phyloP scores from a whole-genome alignment of 768 basidiomycete genomes.

The Rhizopogon vinicolor region DNA sequence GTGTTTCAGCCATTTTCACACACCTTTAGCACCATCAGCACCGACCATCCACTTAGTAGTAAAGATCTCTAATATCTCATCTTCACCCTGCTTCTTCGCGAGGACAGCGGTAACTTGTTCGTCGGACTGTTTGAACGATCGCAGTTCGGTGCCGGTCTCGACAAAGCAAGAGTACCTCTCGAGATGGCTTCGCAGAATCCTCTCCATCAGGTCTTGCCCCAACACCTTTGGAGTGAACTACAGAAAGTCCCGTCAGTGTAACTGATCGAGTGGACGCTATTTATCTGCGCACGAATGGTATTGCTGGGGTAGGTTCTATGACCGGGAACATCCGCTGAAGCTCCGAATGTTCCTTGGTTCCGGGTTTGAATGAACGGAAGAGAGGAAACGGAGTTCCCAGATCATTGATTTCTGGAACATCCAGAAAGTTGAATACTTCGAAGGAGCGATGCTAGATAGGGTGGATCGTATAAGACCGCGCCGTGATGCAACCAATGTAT shows the following conservation, averaged over 20 bases:
- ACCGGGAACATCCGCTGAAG: slow-evolving; percentile 12
- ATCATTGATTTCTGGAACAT: slow-evolving; percentile 32
- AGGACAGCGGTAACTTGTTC: slow-evolving; percentile 24
- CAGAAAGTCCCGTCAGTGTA: neutral
- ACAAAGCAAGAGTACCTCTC: slow-evolving; percentile 16
- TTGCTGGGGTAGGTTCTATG: slow-evolving; percentile 9
- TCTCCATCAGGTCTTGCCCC: slow-evolving; percentile 22
- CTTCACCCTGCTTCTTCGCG: slow-evolving; percentile 1
- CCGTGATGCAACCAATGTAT: neutral
- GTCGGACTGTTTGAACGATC: slow-evolving; percentile 25
- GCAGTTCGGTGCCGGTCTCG: slow-evolving; percentile 31
- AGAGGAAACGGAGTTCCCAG: slow-evolving; percentile 20
- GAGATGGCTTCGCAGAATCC: neutral
- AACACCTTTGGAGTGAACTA: neutral
- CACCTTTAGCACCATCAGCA: slow-evolving; percentile 13
- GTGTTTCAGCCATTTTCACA: neutral
- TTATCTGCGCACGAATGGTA: slow-evolving; percentile 9
- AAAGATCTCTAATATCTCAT: slow-evolving; percentile 3
- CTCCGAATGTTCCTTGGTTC: neutral
- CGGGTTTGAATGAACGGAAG: slow-evolving; percentile 27
- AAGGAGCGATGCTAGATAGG: slow-evolving; percentile 34
- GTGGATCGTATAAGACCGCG: neutral
- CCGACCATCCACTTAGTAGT: neutral
- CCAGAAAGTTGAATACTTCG: slow-evolving; percentile 13
- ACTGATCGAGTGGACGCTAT: slow-evolving; percentile 16